These are phyloP conservation scores for Ascochyta rabiei DNA, from an alignment of 2,329 filamentous ascomycete species.

Conservation along the genomic window DNA sequence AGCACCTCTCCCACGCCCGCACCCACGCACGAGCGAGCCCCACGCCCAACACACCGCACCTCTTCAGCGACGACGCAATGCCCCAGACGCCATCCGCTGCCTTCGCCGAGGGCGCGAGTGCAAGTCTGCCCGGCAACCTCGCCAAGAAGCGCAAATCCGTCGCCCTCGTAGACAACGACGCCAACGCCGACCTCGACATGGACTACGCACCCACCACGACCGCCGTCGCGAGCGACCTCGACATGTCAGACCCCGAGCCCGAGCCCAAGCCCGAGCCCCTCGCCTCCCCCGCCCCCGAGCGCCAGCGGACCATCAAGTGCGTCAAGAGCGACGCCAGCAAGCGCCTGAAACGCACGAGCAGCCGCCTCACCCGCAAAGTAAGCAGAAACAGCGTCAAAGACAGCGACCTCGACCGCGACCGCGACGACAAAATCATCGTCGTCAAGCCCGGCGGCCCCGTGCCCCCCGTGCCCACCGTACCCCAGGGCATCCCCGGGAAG, in stretches of 20 bases:
- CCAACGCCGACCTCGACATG: slow-evolving; percentile 24
- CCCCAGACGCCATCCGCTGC: slow-evolving; percentile 1
- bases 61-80: slow-evolving; percentile 34
- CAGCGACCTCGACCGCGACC: not conserved
- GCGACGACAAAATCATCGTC: slow-evolving; percentile 26
- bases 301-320: slow-evolving; percentile 24
- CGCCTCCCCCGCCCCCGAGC: slow-evolving; percentile 18
- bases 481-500: slow-evolving; percentile 28
- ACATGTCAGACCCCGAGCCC: slow-evolving; percentile 14
- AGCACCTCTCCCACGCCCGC: not conserved
- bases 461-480: slow-evolving; percentile 38
- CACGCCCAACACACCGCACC: slow-evolving; percentile 14
- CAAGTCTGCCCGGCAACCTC: slow-evolving; percentile 20
- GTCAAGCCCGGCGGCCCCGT: slow-evolving; percentile 41
- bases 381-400: not conserved
- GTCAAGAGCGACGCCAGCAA: slow-evolving; percentile 20
- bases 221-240: slow-evolving; percentile 24
- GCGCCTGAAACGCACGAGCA: slow-evolving; percentile 20
- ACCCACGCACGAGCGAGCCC: slow-evolving; percentile 27
- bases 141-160: slow-evolving; percentile 50
- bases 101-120: slow-evolving; percentile 1
- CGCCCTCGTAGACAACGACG: slow-evolving; percentile 30
- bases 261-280: slow-evolving; percentile 9
- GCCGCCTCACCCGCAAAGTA: slow-evolving; percentile 15
- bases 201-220: slow-evolving; percentile 33